Evolutionary conservation across 768 basidiomycete genomes (phyloP), one percentile per base, ranked within the genome.

Genomic region (Boletus vermiculosoides): DNA sequence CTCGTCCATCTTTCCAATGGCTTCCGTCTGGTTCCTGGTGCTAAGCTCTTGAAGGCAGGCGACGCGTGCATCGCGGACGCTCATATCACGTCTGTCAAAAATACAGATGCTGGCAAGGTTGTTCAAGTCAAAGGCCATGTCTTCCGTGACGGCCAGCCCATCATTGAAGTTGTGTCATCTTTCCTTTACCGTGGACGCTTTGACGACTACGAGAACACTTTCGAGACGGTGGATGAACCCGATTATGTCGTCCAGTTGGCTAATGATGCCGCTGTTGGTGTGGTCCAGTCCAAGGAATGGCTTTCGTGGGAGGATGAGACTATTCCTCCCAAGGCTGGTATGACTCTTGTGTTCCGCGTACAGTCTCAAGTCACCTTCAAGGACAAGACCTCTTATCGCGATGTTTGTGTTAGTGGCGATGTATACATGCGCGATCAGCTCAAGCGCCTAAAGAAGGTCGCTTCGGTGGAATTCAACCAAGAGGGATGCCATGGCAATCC

Each of bases 141-240:
- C 45, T 81, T 84, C 61, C 88, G 94, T 52, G 82, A 83, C 33
- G 85, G 82, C 46, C 80, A 86, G 66, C 89, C 86, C 2, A 88
- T 97, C 71, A 91, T 98, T 55, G 92, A 98, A 71, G 95, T 98
- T 55, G 80, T 87, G 18, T 98, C 97, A 0, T 80, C 95, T 10
- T 99, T 99, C 88, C 81, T 99, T 42, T 98, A 97, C 77, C 93
- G 97, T 60, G 96, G 97, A 48, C 86, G 84, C 48, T 99, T 98
- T 77, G 79, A 76, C 66, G 97, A 98, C 78, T 98, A 85, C 71
- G 84, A 90, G 71, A 94, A 98, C 76, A 98, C 97, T 0, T 99
- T 99, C 74, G 94, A 98, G 73, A 88, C 87, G 13, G 80, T 88
- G 44, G 88, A 94, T 59, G 94, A 97, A 70, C 86, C 90, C 0